Evolutionary conservation across 2,329 filamentous ascomycete genomes (phyloP).

Genomic region (Coniochaeta hoffmannii): DNA sequence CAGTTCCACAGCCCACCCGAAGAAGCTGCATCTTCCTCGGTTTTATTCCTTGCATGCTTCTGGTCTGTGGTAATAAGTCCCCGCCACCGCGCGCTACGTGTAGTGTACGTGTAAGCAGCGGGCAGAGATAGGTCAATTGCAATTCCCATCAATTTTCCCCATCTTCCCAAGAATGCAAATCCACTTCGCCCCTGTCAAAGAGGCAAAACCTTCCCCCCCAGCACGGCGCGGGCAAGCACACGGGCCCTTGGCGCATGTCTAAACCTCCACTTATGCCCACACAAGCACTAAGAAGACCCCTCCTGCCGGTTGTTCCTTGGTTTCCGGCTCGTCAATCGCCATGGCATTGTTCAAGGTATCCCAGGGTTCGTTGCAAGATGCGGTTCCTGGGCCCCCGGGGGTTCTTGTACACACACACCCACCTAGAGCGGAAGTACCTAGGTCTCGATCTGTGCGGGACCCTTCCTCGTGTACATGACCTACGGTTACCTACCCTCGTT

Average conservation of each 20-base stretch:
- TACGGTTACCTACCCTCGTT: too few species aligned
- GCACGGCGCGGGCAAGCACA: not conserved
- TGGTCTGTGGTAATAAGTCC: not conserved
- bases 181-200: not conserved
- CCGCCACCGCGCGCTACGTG: not conserved
- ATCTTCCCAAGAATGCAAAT: conserved; percentile 3
- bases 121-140: not conserved
- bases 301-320: not conserved
- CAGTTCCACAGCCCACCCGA: not conserved
- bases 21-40: not conserved
- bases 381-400: not conserved
- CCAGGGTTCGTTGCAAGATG: not conserved
- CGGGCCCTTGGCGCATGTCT: not conserved
- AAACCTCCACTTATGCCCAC: not conserved
- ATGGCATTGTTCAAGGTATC: not conserved
- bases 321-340: not conserved
- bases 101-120: too few species aligned
- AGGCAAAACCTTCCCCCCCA: not conserved
- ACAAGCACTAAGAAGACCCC: not conserved
- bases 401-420: too few species aligned
- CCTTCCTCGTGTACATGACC: too few species aligned
- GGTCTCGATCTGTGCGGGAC: not conserved
- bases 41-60: not conserved
- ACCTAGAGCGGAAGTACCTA: not conserved
- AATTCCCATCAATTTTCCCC: conserved; percentile 7